These are phyloP conservation scores for Paecilomyces formosus DNA, from an alignment of 2,329 filamentous ascomycete genomes.

Conservation along the genomic window DNA sequence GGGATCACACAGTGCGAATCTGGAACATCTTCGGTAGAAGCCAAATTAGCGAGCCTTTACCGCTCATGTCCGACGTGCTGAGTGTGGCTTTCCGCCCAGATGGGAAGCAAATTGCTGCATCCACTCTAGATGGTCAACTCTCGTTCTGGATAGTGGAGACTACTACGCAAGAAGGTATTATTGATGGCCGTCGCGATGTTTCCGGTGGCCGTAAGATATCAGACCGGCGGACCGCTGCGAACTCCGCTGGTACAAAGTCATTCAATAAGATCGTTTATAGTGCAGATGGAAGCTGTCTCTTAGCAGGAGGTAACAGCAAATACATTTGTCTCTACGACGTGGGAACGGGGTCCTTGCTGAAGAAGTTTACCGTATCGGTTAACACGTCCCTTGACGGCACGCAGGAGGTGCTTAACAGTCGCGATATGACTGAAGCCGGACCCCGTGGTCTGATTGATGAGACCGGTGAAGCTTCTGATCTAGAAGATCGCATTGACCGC, in stretches of 20 bases:
- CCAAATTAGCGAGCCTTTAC: slow-evolving; percentile 89
- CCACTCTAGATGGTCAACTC: slow-evolving; percentile 85
- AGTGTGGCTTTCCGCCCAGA: slow-evolving; percentile 83
- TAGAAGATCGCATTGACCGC: slow-evolving; percentile 73
- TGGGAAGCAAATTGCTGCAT: slow-evolving; percentile 81
- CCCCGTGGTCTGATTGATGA: slow-evolving; percentile 79
- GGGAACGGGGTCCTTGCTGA: slow-evolving; percentile 79
- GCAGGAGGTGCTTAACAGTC: slow-evolving; percentile 94
- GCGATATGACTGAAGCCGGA: slow-evolving; percentile 81
- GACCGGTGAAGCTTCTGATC: slow-evolving; percentile 78
- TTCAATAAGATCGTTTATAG: slow-evolving; percentile 87
- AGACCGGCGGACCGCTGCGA: slow-evolving; percentile 85
- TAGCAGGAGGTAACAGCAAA: slow-evolving; percentile 94
- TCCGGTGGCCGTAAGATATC: slow-evolving; percentile 84
- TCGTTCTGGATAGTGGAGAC: slow-evolving; percentile 93
- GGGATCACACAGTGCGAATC: slow-evolving; percentile 90
- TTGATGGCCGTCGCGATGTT: slow-evolving; percentile 86
- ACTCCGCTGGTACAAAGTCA: slow-evolving; percentile 79
- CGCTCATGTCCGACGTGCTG: slow-evolving; percentile 84
- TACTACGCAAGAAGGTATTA: slow-evolving; percentile 72
- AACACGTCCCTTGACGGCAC: slow-evolving; percentile 95
- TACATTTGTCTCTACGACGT: slow-evolving; percentile 98
- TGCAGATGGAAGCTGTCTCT: slow-evolving; percentile 79
- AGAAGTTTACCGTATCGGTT: slow-evolving; percentile 91
- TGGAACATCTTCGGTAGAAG: slow-evolving; percentile 94